Evolutionary conservation across 441 rosid species (phyloP).

Genomic region (Macaranga tanarius): DNA sequence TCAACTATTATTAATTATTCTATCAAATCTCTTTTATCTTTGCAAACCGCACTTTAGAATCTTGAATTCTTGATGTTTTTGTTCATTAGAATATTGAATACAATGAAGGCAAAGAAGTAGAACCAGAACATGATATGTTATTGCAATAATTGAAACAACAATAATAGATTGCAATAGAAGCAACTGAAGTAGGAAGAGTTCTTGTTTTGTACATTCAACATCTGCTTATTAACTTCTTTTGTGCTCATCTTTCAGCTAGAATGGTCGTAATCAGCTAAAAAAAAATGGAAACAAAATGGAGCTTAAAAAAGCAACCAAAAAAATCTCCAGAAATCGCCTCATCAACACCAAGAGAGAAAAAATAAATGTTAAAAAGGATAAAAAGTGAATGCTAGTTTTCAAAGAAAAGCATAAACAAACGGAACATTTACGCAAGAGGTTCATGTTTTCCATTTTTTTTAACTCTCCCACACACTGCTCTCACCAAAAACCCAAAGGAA

Average conservation of each 20-base stretch:
- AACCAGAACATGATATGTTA: too few species aligned
- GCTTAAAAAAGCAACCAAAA: neutral
- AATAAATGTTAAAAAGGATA: neutral
- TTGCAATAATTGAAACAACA: too few species aligned
- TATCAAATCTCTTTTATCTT: too few species aligned
- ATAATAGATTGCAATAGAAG: too few species aligned
- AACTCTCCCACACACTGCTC: neutral
- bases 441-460: neutral
- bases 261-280: neutral
- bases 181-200: too few species aligned
- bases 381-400: constrained; percentile 5
- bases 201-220: too few species aligned
- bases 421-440: constrained; percentile 13
- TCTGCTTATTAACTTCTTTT: too few species aligned
- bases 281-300: neutral
- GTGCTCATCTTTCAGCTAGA: neutral
- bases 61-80: too few species aligned
- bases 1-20: too few species aligned
- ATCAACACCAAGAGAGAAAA: constrained; percentile 34
- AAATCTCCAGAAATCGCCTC: constrained; percentile 16
- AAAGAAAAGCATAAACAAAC: constrained; percentile 1
- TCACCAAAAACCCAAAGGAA: neutral
- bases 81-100: too few species aligned
- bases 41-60: too few species aligned
- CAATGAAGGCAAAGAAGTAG: too few species aligned